Base-by-base conservation (phyloP, 805 yeast species). In the Wickerhamiella parazyma region DNA sequence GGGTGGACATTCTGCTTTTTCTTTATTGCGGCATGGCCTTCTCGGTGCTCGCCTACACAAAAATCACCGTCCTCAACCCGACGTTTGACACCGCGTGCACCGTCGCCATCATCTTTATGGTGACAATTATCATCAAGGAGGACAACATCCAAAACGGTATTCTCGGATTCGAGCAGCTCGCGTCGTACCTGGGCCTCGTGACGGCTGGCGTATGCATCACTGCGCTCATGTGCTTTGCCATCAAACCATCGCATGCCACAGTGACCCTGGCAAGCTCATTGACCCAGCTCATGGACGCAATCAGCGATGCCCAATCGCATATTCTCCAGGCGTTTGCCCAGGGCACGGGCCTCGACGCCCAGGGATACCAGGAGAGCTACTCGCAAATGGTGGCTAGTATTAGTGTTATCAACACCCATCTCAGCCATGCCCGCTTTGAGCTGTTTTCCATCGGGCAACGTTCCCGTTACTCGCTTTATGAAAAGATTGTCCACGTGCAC, bases 61-160 rank as follows among this genome's bases (percentile, higher is more conserved):
- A 84, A 50, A 84, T 78, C 53, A 67, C 71, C 47, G 73, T 82
- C 42, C 70, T 72, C 51, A 74, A 72, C 53, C 78, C 72, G 16
- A 78, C 81, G 0, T 83, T 82, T 60, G 80, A 80, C 52, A 81
- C 89, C 10, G 89, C 94, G 0, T 80, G 91, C 53, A 76, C 86
- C 0, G 62, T 82, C 38, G 82, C 87, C 1, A 75, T 82, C 6
- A 80, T 82, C 41, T 71, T 80, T 3, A 62, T 82, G 19, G 76
- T 82, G 2, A 71, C 85, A 0, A 76, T 82, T 46, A 69, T 83
- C 45, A 73, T 81, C 12, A 78, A 79, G 55, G 93, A 83, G 53
- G 87, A 85, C 11, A 73, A 78, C 36, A 63, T 70, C 39, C 78
- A 76, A 53, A 67, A 73, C 1, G 75, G 78, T 12, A 57, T 57